A percentile compares a stretch with the other conserved stretches of the same genome.
Conservation (phyloP, 148 eudicot genomes). For the Agrostemma githago region DNA sequence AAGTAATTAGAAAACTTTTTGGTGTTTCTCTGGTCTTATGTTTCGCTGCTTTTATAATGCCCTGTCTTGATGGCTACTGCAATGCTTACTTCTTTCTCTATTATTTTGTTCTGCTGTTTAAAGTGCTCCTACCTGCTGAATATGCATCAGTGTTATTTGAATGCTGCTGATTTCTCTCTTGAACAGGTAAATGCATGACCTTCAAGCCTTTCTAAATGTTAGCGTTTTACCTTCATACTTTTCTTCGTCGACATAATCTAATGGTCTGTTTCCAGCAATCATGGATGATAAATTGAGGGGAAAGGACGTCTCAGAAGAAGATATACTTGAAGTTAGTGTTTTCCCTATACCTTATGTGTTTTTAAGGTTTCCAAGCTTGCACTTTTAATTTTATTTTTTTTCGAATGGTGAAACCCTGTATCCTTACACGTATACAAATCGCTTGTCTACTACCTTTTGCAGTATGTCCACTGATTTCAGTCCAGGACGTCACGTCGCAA, state of each 20-base stretch:
- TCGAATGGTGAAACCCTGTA: neutral
- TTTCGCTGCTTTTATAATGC: neutral
- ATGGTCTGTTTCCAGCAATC: conserved; percentile 84
- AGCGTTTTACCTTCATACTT: conserved; percentile 25
- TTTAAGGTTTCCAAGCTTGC: conserved; percentile 2
- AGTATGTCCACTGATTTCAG: neutral
- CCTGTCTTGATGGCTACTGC: neutral
- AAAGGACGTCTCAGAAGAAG: conserved; percentile 72
- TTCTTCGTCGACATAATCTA: conserved; percentile 45
- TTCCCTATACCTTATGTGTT: conserved; percentile 12
- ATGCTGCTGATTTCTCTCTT: conserved; percentile 21
- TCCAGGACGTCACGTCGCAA: neutral
- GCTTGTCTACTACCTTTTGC: neutral
- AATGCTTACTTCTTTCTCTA: neutral
- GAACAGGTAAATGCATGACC: conserved; percentile 40
- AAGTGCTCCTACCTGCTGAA: neutral
- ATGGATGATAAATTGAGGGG: conserved; percentile 77
- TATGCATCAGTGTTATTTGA: conserved; percentile 13
- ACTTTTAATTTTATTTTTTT: neutral
- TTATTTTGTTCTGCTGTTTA: neutral
- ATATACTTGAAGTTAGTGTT: conserved; percentile 79
- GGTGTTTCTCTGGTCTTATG: neutral
- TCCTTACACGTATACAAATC: neutral
- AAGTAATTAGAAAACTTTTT: neutral
- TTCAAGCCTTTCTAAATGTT: conserved; percentile 35